Evolutionary conservation across 106 monocot species (phyloP).

Genomic region (Apostasia ramifera): DNA sequence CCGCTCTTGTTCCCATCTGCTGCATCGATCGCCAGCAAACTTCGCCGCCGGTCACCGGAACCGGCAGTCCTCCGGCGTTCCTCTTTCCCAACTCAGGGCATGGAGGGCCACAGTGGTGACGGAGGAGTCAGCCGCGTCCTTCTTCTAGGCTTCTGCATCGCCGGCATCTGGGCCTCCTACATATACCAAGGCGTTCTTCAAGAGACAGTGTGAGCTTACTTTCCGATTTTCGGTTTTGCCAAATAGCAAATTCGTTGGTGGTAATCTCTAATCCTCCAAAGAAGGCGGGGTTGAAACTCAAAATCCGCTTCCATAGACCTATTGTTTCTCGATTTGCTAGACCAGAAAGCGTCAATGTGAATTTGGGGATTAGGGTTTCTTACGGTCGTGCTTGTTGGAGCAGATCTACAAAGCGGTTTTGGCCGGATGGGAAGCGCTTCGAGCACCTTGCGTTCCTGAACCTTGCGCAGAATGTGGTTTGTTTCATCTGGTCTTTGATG

Average conservation of each 20-base stretch:
- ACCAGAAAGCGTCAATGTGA: not conserved
- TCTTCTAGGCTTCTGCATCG: slow-evolving; percentile 67
- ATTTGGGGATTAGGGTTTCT: slow-evolving; percentile 2
- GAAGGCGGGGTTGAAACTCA: no score
- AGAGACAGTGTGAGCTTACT: slow-evolving; percentile 67
- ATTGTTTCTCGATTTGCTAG: no score
- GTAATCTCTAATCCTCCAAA: no score
- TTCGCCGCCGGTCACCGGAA: not conserved
- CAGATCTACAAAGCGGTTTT: slow-evolving; percentile 90
- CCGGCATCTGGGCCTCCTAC: slow-evolving; percentile 95
- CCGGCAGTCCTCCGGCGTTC: not conserved
- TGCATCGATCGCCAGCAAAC: not conserved
- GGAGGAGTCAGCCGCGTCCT: slow-evolving; percentile 41
- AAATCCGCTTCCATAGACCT: no score
- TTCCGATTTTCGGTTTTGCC: no score
- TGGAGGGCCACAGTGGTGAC: slow-evolving; percentile 5
- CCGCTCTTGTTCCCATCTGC: not conserved
- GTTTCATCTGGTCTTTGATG: slow-evolving; percentile 86
- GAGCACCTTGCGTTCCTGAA: slow-evolving; percentile 96
- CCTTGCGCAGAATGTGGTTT: slow-evolving; percentile 94
- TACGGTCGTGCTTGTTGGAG: not conserved
- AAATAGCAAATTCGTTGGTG: no score
- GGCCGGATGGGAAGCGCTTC: slow-evolving; percentile 72
- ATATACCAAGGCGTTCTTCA: slow-evolving; percentile 95
- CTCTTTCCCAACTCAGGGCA: not conserved